Percentiles rank a stretch among this genome's conserved stretches.
Evolutionary conservation across 2,329 filamentous ascomycete genomes (phyloP).

Genomic region (Alternaria metachromatica): DNA sequence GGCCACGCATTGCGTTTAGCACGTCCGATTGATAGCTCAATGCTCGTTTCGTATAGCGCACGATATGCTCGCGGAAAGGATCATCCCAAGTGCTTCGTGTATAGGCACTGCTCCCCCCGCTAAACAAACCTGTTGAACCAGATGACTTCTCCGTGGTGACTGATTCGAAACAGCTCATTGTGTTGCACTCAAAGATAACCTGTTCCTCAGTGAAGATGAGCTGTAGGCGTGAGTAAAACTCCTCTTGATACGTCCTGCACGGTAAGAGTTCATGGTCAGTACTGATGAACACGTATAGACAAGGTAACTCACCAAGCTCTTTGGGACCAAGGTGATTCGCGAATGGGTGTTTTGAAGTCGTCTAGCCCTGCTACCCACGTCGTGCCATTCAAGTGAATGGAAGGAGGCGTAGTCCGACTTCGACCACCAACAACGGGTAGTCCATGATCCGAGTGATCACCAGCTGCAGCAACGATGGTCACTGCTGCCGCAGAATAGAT

Average conservation of each 20-base stretch:
- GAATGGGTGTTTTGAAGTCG: not conserved
- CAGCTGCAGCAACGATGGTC: not conserved
- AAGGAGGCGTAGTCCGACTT: not conserved
- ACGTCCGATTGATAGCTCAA: not conserved
- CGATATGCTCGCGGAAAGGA: not conserved
- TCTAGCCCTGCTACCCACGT: not conserved
- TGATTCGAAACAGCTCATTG: not conserved
- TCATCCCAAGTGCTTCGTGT: not conserved
- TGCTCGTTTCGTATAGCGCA: not conserved
- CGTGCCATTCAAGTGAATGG: not conserved
- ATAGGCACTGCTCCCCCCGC: not conserved
- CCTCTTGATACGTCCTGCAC: not conserved
- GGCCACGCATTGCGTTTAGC: not conserved
- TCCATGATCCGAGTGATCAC: not conserved
- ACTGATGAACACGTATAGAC: not conserved
- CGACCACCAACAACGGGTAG: not conserved
- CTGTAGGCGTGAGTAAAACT: not conserved
- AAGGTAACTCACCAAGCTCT: not conserved
- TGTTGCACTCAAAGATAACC: not conserved
- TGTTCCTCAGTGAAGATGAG: not conserved
- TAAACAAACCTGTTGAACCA: not conserved
- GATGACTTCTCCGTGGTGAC: not conserved
- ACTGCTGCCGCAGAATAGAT: not conserved
- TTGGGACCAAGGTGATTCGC: not conserved
- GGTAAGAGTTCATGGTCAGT: not conserved